Percentiles rank a stretch among this genome's conserved stretches.
Evolutionary conservation across 2,329 filamentous ascomycete species (phyloP).

Genomic region (Diaporthe capsici): DNA sequence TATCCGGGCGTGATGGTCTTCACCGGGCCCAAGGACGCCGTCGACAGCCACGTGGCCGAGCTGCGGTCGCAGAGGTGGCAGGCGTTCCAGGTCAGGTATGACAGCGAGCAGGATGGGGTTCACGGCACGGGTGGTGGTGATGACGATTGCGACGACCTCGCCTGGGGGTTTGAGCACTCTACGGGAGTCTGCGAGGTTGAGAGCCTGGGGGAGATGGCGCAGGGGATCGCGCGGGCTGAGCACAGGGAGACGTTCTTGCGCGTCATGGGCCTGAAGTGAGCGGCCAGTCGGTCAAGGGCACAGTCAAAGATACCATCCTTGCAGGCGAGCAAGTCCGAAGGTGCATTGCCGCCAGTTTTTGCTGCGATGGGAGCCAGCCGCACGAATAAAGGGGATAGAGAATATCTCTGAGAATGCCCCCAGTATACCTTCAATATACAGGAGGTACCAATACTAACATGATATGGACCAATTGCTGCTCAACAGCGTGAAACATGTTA

Average conservation of each 20-base stretch:
- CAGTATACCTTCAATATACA: neutral
- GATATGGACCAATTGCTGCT: neutral
- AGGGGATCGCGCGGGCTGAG: neutral
- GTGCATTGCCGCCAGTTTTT: neutral
- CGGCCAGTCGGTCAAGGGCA: neutral
- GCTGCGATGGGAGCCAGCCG: neutral
- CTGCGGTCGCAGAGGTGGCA: constrained; percentile 19
- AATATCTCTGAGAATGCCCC: neutral
- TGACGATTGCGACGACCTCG: no score
- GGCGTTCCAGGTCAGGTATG: constrained; percentile 25
- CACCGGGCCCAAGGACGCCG: neutral
- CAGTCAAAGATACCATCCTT: neutral
- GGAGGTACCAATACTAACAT: neutral
- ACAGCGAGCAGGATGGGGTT: neutral
- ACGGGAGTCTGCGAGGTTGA: neutral
- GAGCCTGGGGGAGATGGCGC: constrained; percentile 9
- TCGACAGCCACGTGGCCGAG: constrained; percentile 19
- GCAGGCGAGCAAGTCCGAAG: neutral
- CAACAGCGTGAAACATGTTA: neutral
- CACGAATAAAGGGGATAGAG: neutral
- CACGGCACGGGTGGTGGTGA: neutral
- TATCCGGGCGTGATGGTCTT: constrained; percentile 11
- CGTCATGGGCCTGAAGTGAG: constrained; percentile 22
- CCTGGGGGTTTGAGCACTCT: neutral
- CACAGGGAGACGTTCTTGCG: constrained; percentile 13